These are phyloP conservation scores for Chlamydomonas incerta DNA, from an alignment of 139 green algal genomes.

Conservation along the genomic window DNA sequence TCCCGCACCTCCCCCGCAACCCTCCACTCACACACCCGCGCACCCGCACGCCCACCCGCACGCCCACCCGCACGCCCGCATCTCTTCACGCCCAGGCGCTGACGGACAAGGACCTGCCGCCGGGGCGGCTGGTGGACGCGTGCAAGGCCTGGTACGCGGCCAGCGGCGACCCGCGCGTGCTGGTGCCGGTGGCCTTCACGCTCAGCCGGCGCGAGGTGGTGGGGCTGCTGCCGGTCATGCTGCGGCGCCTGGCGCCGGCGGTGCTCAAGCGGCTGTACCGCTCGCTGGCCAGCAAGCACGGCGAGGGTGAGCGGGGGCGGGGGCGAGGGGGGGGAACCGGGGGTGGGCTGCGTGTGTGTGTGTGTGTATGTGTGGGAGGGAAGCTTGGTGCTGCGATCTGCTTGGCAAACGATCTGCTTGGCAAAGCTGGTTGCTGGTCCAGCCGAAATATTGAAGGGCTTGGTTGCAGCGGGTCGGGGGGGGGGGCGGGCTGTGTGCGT, in stretches of 20 bases:
- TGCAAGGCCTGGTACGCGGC: slow-evolving; percentile 33
- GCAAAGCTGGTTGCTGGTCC: no score
- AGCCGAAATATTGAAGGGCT: no score
- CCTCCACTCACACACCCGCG: no score
- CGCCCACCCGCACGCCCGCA: background rate
- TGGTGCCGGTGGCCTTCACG: slow-evolving; percentile 45
- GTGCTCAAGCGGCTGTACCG: slow-evolving; percentile 27
- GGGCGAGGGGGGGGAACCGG: no score
- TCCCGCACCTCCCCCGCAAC: no score
- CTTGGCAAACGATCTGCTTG: no score
- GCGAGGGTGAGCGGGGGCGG: slow-evolving; percentile 23
- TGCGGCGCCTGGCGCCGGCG: background rate
- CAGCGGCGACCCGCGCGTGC: slow-evolving; percentile 32
- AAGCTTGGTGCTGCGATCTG: no score
- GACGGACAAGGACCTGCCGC: slow-evolving; percentile 41
- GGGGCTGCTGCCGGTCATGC: slow-evolving; percentile 32
- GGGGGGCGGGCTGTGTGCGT: no score
- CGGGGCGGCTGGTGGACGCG: slow-evolving; percentile 37
- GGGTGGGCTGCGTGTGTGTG: no score
- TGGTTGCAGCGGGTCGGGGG: no score
- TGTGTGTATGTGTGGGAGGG: no score
- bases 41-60: no score
- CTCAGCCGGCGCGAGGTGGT: slow-evolving; percentile 21
- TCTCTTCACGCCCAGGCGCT: background rate
- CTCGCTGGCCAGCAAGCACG: slow-evolving; percentile 36